These are phyloP conservation scores for Macrotyloma uniflorum DNA, from an alignment of 306 rosid genomes.

Conservation along the genomic window DNA sequence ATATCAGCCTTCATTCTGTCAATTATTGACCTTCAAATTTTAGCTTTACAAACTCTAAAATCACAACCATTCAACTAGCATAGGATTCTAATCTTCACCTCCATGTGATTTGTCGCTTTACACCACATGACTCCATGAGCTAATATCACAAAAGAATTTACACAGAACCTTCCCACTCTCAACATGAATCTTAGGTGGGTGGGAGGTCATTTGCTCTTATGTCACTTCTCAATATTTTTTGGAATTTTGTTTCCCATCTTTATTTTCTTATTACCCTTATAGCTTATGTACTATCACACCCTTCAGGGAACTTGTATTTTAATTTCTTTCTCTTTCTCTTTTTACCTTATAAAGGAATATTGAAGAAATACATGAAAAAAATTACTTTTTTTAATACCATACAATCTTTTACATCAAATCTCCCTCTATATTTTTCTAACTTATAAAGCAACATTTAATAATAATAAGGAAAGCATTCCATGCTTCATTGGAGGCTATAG, in stretches of 20 bases:
- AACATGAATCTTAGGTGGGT: constrained; percentile 44
- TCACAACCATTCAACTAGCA: constrained; percentile 60
- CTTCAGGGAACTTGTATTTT: neutral
- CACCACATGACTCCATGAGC: constrained; percentile 30
- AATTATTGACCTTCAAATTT: constrained; percentile 65
- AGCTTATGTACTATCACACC: neutral
- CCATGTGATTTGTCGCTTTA: constrained; percentile 68
- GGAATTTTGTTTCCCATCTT: neutral
- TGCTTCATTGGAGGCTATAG: too few species aligned
- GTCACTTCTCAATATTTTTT: neutral
- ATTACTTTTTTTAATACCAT: neutral
- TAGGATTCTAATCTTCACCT: constrained; percentile 66
- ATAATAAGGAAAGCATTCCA: too few species aligned
- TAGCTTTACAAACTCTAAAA: constrained; percentile 36
- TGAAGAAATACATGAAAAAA: too few species aligned
- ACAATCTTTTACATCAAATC: neutral
- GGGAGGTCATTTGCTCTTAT: constrained; percentile 31
- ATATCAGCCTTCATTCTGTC: constrained; percentile 29
- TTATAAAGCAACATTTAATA: too few species aligned
- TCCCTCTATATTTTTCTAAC: neutral
- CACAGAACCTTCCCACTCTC: constrained; percentile 49
- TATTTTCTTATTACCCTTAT: neutral
- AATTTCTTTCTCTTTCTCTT: neutral
- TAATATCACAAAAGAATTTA: constrained; percentile 37
- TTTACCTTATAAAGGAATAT: neutral